Evolutionary conservation across 306 rosid genomes (phyloP).

Genomic region (Quercus bicolor): DNA sequence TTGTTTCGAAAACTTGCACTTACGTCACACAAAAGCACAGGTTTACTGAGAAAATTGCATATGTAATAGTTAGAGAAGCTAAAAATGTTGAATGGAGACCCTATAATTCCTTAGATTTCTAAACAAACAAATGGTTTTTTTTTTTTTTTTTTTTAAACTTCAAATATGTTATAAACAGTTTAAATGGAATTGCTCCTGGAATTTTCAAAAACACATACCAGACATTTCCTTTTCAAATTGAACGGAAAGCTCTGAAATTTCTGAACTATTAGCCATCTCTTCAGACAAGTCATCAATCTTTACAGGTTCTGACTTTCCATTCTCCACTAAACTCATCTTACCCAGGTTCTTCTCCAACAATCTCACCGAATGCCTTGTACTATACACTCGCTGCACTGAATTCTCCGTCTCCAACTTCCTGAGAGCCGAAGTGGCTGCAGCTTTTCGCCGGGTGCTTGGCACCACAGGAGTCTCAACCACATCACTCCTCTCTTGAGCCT

Average conservation of each 20-base stretch:
- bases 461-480: slow-evolving; percentile 49
- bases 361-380: slow-evolving; percentile 70
- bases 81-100: background rate
- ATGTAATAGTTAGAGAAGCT: background rate
- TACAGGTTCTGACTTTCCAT: slow-evolving; percentile 18
- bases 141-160: too few relatives aligned
- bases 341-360: slow-evolving; percentile 56
- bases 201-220: background rate
- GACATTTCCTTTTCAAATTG: slow-evolving; percentile 33
- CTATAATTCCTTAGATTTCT: too few relatives aligned
- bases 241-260: slow-evolving; percentile 15
- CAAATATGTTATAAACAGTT: background rate
- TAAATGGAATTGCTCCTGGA: background rate
- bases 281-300: slow-evolving; percentile 36
- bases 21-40: background rate
- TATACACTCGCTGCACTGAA: slow-evolving; percentile 37
- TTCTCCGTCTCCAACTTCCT: slow-evolving; percentile 23
- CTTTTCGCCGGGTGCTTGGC: slow-evolving; percentile 34
- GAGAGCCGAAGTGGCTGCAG: slow-evolving; percentile 27
- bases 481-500: slow-evolving; percentile 22
- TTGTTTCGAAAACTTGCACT: background rate
- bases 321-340: slow-evolving; percentile 40
- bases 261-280: slow-evolving; percentile 24
- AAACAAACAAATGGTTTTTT: background rate
- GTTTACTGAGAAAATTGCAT: background rate